Percentiles rank a stretch among this genome's conserved stretches.
These are phyloP conservation scores for Ceratobasidium sp. DNA, from an alignment of 1,284 basidiomycete genomes.

Conservation along the genomic window DNA sequence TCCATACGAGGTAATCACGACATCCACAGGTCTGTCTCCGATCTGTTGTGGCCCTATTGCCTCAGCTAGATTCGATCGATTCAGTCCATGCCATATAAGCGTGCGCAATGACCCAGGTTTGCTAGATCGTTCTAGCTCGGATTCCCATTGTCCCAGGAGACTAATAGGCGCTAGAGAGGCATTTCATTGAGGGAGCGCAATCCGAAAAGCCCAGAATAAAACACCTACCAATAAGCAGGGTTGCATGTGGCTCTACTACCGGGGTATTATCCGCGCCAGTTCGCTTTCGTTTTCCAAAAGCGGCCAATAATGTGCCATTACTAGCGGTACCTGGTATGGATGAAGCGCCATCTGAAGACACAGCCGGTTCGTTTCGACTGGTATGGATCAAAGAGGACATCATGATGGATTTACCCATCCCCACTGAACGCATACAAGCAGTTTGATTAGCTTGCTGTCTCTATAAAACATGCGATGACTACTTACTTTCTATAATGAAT, in stretches of 20 bases:
- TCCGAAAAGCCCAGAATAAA: no score
- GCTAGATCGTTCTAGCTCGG: slow-evolving; percentile 84
- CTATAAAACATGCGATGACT: slow-evolving; percentile 50
- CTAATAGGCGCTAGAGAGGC: slow-evolving; percentile 82
- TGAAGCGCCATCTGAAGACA: not conserved
- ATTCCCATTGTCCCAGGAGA: slow-evolving; percentile 90
- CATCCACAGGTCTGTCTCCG: slow-evolving; percentile 68
- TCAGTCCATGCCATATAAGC: slow-evolving; percentile 89
- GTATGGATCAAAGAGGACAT: slow-evolving; percentile 91
- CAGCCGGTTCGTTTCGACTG: slow-evolving; percentile 60
- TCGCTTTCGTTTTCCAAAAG: slow-evolving; percentile 60
- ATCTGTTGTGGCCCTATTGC: slow-evolving; percentile 61
- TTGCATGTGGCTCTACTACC: slow-evolving; percentile 68
- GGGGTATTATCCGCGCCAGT: slow-evolving; percentile 70
- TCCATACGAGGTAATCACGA: slow-evolving; percentile 93
- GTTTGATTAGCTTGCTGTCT: not conserved
- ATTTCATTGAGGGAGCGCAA: slow-evolving; percentile 1
- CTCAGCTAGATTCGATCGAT: slow-evolving; percentile 81
- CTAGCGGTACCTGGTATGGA: not conserved
- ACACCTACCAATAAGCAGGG: slow-evolving; percentile 77
- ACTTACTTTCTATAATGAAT: slow-evolving; percentile 51
- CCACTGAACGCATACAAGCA: slow-evolving; percentile 67
- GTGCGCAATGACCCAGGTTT: slow-evolving; percentile 77
- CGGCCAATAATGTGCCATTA: slow-evolving; percentile 53
- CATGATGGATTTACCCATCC: slow-evolving; percentile 99